Evolutionary conservation across 106 monocot genomes (phyloP).

Genomic region (Agapanthus africanus): DNA sequence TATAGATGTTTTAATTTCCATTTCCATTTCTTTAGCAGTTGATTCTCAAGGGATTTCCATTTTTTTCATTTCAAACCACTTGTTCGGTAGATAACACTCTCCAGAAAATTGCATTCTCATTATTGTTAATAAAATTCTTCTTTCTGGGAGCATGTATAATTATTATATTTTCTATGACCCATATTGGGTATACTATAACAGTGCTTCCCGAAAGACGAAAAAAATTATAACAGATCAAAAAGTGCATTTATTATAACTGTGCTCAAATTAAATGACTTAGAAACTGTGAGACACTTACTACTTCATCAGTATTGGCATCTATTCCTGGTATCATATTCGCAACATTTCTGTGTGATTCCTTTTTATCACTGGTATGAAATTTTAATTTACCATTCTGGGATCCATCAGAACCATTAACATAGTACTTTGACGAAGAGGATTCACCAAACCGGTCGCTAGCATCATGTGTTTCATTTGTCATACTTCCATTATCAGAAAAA

Average conservation of each 20-base stretch:
- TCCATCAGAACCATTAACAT: slow-evolving; percentile 32
- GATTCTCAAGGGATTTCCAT: background rate
- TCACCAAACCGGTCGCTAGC: slow-evolving; percentile 30
- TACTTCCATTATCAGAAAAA: slow-evolving; percentile 71
- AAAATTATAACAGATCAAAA: background rate
- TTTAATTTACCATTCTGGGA: slow-evolving; percentile 19
- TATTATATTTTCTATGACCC: background rate
- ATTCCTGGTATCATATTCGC: slow-evolving; percentile 17
- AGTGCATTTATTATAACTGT: slow-evolving; percentile 1
- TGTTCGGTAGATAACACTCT: background rate
- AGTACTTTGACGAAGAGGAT: slow-evolving; percentile 24
- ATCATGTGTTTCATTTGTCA: slow-evolving; percentile 49
- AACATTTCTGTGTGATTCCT: slow-evolving; percentile 24
- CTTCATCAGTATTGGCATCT: slow-evolving; percentile 31
- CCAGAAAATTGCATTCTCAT: background rate
- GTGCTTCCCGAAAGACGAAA: background rate
- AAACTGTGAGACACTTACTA: slow-evolving; percentile 23
- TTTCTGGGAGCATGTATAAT: too few relatives aligned
- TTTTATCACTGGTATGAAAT: slow-evolving; percentile 23
- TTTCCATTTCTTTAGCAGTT: background rate
- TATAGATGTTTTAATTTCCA: background rate
- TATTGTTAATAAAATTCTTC: background rate
- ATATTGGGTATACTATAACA: background rate
- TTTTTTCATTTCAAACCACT: background rate
- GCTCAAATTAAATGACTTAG: background rate